Evolutionary conservation across 225 moss, liverwort and hornwort species (phyloP).

Genomic region (Pseudisothecium myosuroides): DNA sequence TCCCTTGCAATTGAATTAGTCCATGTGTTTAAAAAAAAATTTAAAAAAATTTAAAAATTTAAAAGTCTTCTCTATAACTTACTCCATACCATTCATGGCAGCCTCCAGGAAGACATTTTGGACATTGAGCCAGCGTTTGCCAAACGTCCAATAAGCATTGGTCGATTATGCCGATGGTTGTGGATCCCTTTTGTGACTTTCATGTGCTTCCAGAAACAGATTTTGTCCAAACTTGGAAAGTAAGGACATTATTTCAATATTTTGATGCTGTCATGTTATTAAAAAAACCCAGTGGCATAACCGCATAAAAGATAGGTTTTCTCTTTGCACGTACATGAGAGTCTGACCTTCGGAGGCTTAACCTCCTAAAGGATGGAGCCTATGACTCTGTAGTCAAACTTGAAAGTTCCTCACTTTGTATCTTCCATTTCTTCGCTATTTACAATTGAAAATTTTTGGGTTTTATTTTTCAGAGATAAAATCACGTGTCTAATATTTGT

Average conservation of each 20-base stretch:
- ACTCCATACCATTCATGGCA: not conserved
- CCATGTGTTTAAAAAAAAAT: too few species aligned
- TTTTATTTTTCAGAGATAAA: too few species aligned
- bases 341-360: not conserved
- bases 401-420: not conserved
- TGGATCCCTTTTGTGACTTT: too few species aligned
- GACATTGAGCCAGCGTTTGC: not conserved
- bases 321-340: not conserved
- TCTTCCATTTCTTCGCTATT: not conserved
- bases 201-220: too few species aligned
- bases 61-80: not conserved
- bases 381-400: not conserved
- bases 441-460: not conserved
- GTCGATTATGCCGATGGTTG: not conserved
- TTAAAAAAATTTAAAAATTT: too few species aligned
- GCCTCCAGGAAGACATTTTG: not conserved
- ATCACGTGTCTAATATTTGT: not conserved
- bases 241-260: not conserved
- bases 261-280: not conserved
- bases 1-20: too few species aligned
- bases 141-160: not conserved
- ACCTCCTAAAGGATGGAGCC: rapidly evolving
- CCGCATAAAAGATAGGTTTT: not conserved
- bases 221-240: not conserved
- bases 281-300: not conserved